Percentiles rank a stretch among this genome's conserved stretches.
Evolutionary conservation across 148 eudicot genomes (phyloP).

Genomic region (Diospyros kaki): DNA sequence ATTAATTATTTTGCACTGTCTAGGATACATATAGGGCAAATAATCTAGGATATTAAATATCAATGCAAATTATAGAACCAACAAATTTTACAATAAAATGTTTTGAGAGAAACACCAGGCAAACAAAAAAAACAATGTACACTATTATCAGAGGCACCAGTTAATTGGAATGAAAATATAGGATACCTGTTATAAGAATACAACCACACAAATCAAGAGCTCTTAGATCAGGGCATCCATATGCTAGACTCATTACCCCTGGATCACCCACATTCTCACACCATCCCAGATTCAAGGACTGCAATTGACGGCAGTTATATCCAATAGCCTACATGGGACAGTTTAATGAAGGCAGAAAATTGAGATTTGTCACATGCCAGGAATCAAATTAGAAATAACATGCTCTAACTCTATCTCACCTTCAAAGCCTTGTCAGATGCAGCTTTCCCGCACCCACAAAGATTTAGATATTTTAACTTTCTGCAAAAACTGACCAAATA

Average conservation of each 20-base stretch:
- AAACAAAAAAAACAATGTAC: neutral
- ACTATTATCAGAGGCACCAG: neutral
- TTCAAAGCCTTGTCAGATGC: slow-evolving; percentile 84
- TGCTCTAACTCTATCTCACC: slow-evolving; percentile 36
- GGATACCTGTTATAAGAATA: slow-evolving; percentile 87
- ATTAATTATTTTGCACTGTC: too few relatives aligned
- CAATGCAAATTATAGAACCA: neutral
- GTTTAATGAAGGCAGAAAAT: neutral
- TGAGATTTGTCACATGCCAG: neutral
- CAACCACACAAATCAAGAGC: slow-evolving; percentile 93
- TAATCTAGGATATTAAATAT: neutral
- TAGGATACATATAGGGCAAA: neutral
- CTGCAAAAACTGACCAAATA: slow-evolving; percentile 59
- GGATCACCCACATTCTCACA: slow-evolving; percentile 82
- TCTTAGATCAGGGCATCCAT: slow-evolving; percentile 84
- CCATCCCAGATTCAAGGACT: slow-evolving; percentile 85
- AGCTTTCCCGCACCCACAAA: slow-evolving; percentile 90
- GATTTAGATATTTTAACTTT: slow-evolving; percentile 65
- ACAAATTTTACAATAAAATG: neutral
- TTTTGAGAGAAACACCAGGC: neutral
- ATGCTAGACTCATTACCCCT: slow-evolving; percentile 84
- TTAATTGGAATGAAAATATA: neutral
- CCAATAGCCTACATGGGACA: slow-evolving; percentile 67
- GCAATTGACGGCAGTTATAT: slow-evolving; percentile 70
- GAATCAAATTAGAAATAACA: neutral